Evolutionary conservation across 2,329 filamentous ascomycete genomes (phyloP).

Genomic region (Blastomyces silverae): DNA sequence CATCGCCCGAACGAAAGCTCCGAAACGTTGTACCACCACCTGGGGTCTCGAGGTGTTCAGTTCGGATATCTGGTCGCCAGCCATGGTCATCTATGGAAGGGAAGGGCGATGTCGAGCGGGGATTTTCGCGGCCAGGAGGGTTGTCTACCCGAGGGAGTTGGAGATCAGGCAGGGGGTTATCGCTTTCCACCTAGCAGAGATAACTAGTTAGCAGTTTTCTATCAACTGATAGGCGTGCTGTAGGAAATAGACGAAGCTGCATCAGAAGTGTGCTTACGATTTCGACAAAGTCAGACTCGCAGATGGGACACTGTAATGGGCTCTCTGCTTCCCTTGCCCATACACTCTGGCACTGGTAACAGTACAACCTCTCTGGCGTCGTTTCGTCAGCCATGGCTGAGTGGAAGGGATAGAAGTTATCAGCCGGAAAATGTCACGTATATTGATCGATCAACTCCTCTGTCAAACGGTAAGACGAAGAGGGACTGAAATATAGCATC

Average conservation of each 20-base stretch:
- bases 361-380: slow-evolving; percentile 57
- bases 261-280: slow-evolving; percentile 58
- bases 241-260: slow-evolving; percentile 10
- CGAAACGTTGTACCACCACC: slow-evolving; percentile 31
- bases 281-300: slow-evolving; percentile 71
- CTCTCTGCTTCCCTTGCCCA: slow-evolving; percentile 66
- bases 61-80: neutral
- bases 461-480: neutral
- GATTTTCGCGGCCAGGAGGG: neutral
- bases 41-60: slow-evolving; percentile 3
- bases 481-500: neutral
- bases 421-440: neutral
- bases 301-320: slow-evolving; percentile 64
- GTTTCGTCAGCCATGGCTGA: slow-evolving; percentile 32
- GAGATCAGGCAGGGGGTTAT: neutral
- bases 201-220: neutral
- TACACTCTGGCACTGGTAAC: slow-evolving; percentile 71
- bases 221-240: neutral
- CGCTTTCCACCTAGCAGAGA: neutral
- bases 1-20: slow-evolving; percentile 42
- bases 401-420: neutral
- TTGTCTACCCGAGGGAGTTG: neutral
- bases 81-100: too few species aligned
- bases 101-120: neutral
- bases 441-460: neutral